Base-by-base conservation (phyloP, 106 monocot genomes). In the Dioscorea zingiberensis region DNA sequence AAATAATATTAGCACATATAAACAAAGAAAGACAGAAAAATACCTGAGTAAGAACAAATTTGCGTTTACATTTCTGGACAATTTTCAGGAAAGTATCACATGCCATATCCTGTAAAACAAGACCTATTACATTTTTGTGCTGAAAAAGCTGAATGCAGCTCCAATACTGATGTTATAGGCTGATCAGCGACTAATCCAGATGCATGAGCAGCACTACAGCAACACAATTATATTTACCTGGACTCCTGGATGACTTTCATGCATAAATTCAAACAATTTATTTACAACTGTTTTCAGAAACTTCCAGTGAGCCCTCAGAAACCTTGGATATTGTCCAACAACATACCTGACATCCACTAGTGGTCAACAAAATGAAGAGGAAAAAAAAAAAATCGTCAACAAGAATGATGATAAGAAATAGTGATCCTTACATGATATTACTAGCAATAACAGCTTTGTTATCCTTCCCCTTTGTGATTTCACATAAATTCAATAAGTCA, bases 401-500 rank as follows among this genome's bases (percentile, higher is more conserved):
- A 38, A 44, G 27, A 6, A 57, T 29, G 16, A 12, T 47, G 46
- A 14, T 12, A 16, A 69, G 7, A 16, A 69, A 4, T 25, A 54
- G 27, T 55, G 24, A 28, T 55, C 12, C 76, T 56, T 70, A 99
- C 98, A 99, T 99, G 61, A 99, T 99, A 66, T 99, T 99, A 64
- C 98, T 99, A 49, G 98, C 98, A 69, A 99, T 99, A 60, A 99
- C 98, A 49, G 98, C 98, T 84, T 99, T 99, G 68, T 99, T 99
- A 71, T 99, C 98, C 62, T 99, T 99, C 23, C 98, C 98, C 62
- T 91, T 99, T 25, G 98, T 99, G 30, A 99, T 89, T 85, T 99
- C 98, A 76, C 98, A 99, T 19, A 99, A 76, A 78, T 89, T 93
- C 64, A 99, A 74, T 46, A 99, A 71, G 62, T 99, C 98, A 30